Conservation (phyloP, 768 basidiomycete species). For the Myochromella boudieri region DNA sequence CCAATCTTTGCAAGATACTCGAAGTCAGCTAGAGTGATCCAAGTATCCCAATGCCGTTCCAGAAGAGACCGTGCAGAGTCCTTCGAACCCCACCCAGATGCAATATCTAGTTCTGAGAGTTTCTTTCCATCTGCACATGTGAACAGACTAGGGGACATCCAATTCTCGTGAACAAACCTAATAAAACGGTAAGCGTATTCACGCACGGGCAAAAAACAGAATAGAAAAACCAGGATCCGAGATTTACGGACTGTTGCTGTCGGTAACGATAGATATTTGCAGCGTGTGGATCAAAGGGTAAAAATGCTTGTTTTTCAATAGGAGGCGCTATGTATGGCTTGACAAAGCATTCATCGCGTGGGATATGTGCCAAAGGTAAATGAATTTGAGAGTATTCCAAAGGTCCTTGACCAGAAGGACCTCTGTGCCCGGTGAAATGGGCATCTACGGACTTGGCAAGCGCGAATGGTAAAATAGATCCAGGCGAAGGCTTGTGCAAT, state of each 20-base stretch:
- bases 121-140: slow-evolving; percentile 50
- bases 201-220: not conserved
- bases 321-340: slow-evolving; percentile 30
- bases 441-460: not conserved
- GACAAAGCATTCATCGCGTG: slow-evolving; percentile 22
- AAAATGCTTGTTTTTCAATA: slow-evolving; percentile 35
- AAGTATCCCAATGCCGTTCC: slow-evolving; percentile 79
- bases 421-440: not conserved
- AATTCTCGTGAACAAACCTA: slow-evolving; percentile 73
- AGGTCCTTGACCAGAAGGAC: slow-evolving; percentile 3
- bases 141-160: slow-evolving; percentile 74
- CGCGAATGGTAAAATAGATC: slow-evolving; percentile 6
- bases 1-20: slow-evolving; percentile 62
- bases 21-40: slow-evolving; percentile 66
- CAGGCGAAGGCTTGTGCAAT: slow-evolving; percentile 26
- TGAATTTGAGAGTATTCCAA: not conserved
- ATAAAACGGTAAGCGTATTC: not conserved
- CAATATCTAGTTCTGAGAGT: slow-evolving; percentile 64
- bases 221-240: slow-evolving; percentile 58
- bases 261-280: slow-evolving; percentile 60
- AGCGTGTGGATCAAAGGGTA: slow-evolving; percentile 46
- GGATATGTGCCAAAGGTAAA: slow-evolving; percentile 2
- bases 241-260: slow-evolving; percentile 63
- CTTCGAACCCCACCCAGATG: slow-evolving; percentile 55
- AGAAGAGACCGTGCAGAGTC: slow-evolving; percentile 47